Conservation (phyloP, 495 filamentous ascomycete species). For the Penicillium ochrochloron region DNA sequence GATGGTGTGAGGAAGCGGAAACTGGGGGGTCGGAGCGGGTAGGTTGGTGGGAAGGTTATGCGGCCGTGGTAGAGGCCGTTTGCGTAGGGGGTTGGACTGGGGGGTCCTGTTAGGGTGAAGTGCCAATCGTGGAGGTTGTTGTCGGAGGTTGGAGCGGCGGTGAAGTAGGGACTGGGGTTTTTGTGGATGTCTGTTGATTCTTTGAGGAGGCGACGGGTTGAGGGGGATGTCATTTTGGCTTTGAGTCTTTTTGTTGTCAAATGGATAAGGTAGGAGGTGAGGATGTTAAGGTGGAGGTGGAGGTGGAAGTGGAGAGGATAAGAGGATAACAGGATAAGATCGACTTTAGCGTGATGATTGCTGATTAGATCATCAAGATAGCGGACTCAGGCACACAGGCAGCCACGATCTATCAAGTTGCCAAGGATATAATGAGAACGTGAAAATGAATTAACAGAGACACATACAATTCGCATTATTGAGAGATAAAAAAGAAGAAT, state of each 20-base stretch:
- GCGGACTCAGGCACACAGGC: constrained; percentile 2
- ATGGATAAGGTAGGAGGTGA: not conserved
- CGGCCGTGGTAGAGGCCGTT: constrained; percentile 91
- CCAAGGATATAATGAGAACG: not conserved
- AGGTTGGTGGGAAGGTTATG: constrained; percentile 84
- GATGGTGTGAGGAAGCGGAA: constrained; percentile 94
- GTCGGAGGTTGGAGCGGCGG: constrained; percentile 76
- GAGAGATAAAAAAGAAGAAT: not conserved
- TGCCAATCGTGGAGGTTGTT: constrained; percentile 98
- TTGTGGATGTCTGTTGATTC: constrained; percentile 83
- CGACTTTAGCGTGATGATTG: not conserved
- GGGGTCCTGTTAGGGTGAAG: constrained; percentile 94
- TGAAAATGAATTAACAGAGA: not conserved
- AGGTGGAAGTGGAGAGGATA: constrained; percentile 14
- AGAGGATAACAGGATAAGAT: constrained; percentile 13
- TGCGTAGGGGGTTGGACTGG: constrained; percentile 76
- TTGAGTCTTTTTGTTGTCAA: constrained; percentile 10
- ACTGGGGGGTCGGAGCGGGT: constrained; percentile 85
- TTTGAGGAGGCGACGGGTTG: constrained; percentile 63
- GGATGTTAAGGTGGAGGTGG: constrained; percentile 3
- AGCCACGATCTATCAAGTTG: not conserved
- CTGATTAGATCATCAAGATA: constrained; percentile 13
- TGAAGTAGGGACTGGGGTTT: constrained; percentile 78
- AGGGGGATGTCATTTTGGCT: constrained; percentile 40
- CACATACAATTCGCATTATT: not conserved